phyloP scores from a whole-genome alignment of 306 rosid species.

The Trichosanthes cucumerina region DNA sequence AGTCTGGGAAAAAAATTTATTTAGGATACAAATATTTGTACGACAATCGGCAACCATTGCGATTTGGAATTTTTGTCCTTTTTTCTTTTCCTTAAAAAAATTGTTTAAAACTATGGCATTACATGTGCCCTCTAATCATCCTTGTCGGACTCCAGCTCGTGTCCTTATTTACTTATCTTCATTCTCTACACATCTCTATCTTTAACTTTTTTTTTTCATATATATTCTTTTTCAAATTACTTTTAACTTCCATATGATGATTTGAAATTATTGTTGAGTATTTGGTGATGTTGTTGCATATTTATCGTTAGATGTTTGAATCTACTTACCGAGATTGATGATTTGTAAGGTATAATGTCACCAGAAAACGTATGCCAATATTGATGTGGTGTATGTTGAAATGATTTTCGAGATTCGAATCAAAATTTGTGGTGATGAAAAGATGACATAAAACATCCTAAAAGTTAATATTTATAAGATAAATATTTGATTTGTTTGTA shows the following conservation, averaged over 20 bases:
- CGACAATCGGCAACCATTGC: neutral
- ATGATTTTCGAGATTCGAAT: too few relatives aligned
- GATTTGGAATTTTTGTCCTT: neutral
- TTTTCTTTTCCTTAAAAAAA: neutral
- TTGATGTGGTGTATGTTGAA: too few relatives aligned
- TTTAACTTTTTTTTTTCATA: neutral
- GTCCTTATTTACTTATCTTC: neutral
- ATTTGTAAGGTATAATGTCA: too few relatives aligned
- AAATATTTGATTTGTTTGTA: too few relatives aligned
- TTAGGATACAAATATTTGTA: neutral
- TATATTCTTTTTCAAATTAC: neutral
- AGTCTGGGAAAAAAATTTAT: neutral
- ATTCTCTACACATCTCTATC: neutral
- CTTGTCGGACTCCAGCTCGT: neutral
- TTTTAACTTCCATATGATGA: neutral
- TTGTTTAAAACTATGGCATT: neutral
- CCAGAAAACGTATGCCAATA: too few relatives aligned
- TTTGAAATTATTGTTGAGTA: too few relatives aligned
- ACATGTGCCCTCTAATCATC: constrained; percentile 1
- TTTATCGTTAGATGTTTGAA: too few relatives aligned
- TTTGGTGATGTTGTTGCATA: too few relatives aligned
- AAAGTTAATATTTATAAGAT: too few relatives aligned
- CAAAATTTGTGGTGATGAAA: too few relatives aligned
- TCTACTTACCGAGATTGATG: too few relatives aligned
- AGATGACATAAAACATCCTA: too few relatives aligned